These are phyloP conservation scores for Fraxinus albicans DNA, from an alignment of 305 asterid genomes.

Conservation along the genomic window DNA sequence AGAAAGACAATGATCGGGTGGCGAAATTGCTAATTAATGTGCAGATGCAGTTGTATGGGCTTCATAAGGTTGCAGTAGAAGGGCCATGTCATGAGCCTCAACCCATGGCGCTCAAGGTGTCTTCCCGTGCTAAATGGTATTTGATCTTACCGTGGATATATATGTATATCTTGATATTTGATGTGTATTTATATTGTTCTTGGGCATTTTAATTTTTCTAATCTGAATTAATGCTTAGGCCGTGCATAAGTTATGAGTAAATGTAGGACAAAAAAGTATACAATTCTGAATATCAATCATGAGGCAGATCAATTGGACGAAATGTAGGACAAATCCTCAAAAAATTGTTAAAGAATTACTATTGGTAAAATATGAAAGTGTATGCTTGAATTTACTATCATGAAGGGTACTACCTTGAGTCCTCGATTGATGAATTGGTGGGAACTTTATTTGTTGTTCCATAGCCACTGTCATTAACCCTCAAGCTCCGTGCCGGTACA, in stretches of 20 bases:
- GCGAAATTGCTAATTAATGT: conserved; percentile 45
- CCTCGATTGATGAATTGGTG: not conserved
- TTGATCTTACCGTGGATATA: conserved; percentile 8
- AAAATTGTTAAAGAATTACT: not conserved
- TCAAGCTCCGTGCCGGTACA: not conserved
- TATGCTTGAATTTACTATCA: not conserved
- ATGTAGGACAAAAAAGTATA: not conserved
- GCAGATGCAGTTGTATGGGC: conserved; percentile 67
- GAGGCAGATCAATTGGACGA: not conserved
- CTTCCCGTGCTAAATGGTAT: conserved; percentile 91
- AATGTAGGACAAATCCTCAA: not conserved
- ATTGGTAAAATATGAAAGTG: not conserved
- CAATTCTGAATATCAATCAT: not conserved
- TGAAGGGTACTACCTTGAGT: not conserved
- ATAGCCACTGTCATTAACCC: not conserved
- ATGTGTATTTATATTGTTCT: conserved; percentile 2
- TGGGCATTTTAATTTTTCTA: not conserved
- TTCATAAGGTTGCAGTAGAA: conserved; percentile 74
- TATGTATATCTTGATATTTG: not conserved
- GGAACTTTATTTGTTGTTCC: not conserved
- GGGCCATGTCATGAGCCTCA: conserved; percentile 78
- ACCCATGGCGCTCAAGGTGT: conserved; percentile 73
- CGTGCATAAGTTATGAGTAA: not conserved
- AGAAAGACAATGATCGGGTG: conserved; percentile 29
- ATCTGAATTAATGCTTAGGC: not conserved